Base-by-base conservation (phyloP, 2,329 filamentous ascomycete species). In the Microcera coccophila region DNA sequence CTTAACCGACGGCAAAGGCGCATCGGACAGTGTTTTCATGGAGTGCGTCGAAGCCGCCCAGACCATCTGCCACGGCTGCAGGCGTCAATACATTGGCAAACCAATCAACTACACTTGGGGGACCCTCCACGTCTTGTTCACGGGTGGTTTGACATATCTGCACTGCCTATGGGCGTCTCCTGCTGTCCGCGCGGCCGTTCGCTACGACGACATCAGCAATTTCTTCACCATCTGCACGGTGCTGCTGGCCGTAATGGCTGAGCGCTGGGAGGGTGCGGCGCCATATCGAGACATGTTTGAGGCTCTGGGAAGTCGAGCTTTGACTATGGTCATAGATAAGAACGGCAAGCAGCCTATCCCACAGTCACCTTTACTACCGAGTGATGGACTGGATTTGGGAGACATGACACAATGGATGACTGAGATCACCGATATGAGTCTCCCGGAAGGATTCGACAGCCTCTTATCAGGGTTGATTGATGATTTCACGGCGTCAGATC, bases 151-250 rank as follows among this genome's bases (percentile, higher is more conserved):
- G 7, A 49, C 46, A 4, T 46, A 47, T 17, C 21, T 51, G 3
- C 58, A 66, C 44, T 66, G 63, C 36, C 55, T 67, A 4, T 65
- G 62, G 63, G 54, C 47, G 15, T 61, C 57, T 3, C 34, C 55
- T 2, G 41, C 45, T 1, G 51, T 45, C 1, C 49, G 58, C 3
- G 35, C 45, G 20, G 22, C 38, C 3, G 14, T 31, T 15, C 38
- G 45, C 14, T 36, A 50, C 14, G 44, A 49, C 4, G 35, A 52
- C 3, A 45, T 61, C 9, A 62, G 48, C 46, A 58, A 41, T 21
- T 57, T 57, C 3, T 61, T 55, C 40, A 61, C 52, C 7, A 53
- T 49, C 20, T 61, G 61, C 34, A 64, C 55, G 1, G 63, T 61
- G 29, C 44, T 63, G 2, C 39, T 66, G 9, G 55, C 58, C 1